These are phyloP conservation scores for Arabidopsis arenosa DNA, from an alignment of 345 rosid species.

Conservation along the genomic window DNA sequence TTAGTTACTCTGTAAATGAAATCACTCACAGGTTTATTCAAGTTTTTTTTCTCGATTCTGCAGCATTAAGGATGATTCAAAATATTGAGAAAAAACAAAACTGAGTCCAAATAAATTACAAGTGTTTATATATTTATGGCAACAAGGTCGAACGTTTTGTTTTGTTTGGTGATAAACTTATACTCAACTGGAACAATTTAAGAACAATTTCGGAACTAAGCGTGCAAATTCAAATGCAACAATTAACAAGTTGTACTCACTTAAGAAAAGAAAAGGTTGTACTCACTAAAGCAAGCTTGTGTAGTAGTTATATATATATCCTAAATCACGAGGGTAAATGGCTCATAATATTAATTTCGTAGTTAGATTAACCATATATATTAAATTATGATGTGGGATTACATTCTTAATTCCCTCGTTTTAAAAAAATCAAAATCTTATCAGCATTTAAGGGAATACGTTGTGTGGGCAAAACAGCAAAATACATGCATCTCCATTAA, in stretches of 20 bases:
- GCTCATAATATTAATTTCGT: too few relatives aligned
- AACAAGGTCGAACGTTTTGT: neutral
- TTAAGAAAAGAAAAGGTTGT: too few relatives aligned
- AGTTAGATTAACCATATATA: neutral
- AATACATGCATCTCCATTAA: slow-evolving; percentile 15
- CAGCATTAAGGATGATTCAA: neutral
- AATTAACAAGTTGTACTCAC: neutral
- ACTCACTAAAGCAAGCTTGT: neutral
- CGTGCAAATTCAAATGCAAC: neutral
- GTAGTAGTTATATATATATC: neutral
- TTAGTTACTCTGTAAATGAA: neutral
- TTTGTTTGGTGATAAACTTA: neutral
- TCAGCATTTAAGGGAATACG: neutral
- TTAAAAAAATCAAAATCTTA: neutral
- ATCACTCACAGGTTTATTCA: neutral
- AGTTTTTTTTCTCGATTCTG: neutral
- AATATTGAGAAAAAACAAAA: neutral
- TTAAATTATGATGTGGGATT: neutral
- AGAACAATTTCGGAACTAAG: neutral
- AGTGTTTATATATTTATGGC: neutral
- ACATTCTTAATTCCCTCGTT: neutral
- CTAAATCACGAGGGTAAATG: neutral
- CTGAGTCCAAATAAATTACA: neutral
- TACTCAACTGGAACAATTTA: neutral
- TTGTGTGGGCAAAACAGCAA: slow-evolving; percentile 23